Conservation (phyloP, 228 moss, liverwort and hornwort genomes). For the Sphagnum magellanicum region DNA sequence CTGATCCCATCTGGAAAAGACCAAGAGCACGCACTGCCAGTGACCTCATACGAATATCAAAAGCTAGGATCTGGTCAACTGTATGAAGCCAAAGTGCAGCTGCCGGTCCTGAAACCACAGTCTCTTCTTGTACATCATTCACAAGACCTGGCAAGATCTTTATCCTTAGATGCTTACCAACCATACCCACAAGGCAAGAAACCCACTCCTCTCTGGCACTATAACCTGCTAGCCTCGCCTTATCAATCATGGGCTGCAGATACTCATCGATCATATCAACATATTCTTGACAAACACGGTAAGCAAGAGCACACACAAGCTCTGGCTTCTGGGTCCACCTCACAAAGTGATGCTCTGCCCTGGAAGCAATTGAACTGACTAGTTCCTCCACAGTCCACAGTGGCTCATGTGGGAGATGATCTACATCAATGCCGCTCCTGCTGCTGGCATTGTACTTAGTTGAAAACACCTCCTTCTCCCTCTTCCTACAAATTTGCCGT, state of each 20-base stretch:
- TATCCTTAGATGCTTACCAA: constrained; percentile 61
- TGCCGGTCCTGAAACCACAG: constrained; percentile 40
- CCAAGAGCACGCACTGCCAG: constrained; percentile 62
- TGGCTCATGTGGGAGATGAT: constrained; percentile 37
- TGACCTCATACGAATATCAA: constrained; percentile 77
- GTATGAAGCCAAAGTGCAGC: constrained; percentile 88
- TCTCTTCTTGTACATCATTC: constrained; percentile 60
- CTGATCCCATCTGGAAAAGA: constrained; percentile 37
- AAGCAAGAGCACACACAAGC: constrained; percentile 75
- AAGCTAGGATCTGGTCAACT: constrained; percentile 76
- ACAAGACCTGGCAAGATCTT: constrained; percentile 77
- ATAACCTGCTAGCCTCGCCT: constrained; percentile 68
- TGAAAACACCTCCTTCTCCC: constrained; percentile 12
- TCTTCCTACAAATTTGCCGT: constrained; percentile 28
- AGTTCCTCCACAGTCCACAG: constrained; percentile 88
- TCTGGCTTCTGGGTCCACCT: constrained; percentile 92
- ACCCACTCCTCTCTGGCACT: constrained; percentile 96
- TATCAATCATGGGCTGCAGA: constrained; percentile 82
- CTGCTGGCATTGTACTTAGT: not conserved
- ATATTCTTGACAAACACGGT: constrained; percentile 73
- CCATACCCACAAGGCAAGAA: constrained; percentile 63
- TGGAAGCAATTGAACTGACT: constrained; percentile 57
- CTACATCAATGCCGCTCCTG: constrained; percentile 4
- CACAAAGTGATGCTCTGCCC: constrained; percentile 64
- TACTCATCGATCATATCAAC: constrained; percentile 76